Base-by-base conservation (phyloP, 768 basidiomycete genomes). In the Lactarius deliciosus region DNA sequence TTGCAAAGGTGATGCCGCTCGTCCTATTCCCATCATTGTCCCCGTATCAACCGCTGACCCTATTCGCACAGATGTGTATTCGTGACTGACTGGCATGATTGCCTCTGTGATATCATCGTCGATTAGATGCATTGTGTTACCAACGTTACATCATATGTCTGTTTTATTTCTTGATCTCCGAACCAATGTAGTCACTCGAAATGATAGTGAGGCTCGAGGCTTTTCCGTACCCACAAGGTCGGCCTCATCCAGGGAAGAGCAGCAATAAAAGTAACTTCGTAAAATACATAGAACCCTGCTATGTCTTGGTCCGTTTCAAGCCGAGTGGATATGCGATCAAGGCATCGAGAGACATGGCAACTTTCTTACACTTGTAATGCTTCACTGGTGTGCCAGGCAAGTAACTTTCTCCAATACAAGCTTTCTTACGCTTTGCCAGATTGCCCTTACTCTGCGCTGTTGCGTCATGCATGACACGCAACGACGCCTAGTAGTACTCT, bases 301-400 rank as follows among this genome's bases (percentile, higher is more conserved):
- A 63, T 3, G 36, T 38, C 36, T 38, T 9, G 7, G 36, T 57
- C 34, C 62, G 36, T 59, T n/a, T 30, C 56, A 11, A 22, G 38
- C 38, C 38, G 38, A 15, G 15, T 11, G 38, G 77, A 57, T 94
- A 81, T 1, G 90, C 81, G 61, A 85, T 81, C 59, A 90, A 78
- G 1, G 91, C 91, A 64, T 85, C 91, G 53, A 94, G 81, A 2
- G 88, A 88, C 64, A 94, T 32, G 32, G 32, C 32, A 32, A 4
- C 32, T 32, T 32, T 32, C 32, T 8, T 32, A 32, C 32, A 4
- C 6, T 32, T 7, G 32, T 32, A 32, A 32, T 6, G 32, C 32
- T 32, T 32, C 6, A 32, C 32, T 32, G 32, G 32, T 32, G 32
- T 32, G 32, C 6, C 32, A 32, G 6, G 32, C 32, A 32, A 32